phyloP scores from a whole-genome alignment of 768 basidiomycete species.

The Astraeus odoratus region DNA sequence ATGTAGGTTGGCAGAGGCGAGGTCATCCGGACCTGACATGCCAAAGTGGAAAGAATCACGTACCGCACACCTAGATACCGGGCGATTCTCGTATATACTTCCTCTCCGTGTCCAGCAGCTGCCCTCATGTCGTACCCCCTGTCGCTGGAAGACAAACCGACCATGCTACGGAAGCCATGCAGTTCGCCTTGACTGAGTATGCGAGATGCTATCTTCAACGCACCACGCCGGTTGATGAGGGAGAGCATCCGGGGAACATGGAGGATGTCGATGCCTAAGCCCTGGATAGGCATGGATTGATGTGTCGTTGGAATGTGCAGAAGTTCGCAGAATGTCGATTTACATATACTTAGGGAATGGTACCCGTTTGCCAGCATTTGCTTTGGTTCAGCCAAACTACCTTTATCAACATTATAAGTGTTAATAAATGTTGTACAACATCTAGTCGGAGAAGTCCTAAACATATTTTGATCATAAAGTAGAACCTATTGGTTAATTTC shows the following conservation, averaged over 20 bases:
- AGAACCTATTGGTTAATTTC: too few species aligned
- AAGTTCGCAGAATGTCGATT: too few species aligned
- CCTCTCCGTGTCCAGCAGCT: neutral
- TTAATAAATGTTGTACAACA: too few species aligned
- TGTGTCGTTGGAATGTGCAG: too few species aligned
- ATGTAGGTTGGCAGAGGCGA: too few species aligned
- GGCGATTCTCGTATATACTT: neutral
- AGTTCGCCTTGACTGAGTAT: slow-evolving; percentile 53
- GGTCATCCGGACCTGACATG: neutral
- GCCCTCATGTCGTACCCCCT: slow-evolving; percentile 4
- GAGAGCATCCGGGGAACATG: slow-evolving; percentile 57
- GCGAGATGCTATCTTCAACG: slow-evolving; percentile 44
- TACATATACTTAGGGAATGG: too few species aligned
- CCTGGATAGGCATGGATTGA: slow-evolving; percentile 62
- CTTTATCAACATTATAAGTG: too few species aligned
- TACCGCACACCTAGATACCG: slow-evolving; percentile 73
- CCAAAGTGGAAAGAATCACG: slow-evolving; percentile 9
- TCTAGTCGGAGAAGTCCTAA: too few species aligned
- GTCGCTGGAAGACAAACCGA: slow-evolving; percentile 4
- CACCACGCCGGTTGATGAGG: slow-evolving; percentile 43
- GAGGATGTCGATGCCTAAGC: slow-evolving; percentile 72
- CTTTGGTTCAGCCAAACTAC: too few species aligned
- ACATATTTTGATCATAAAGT: too few species aligned
- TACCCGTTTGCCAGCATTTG: too few species aligned
- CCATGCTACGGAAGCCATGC: slow-evolving; percentile 22